Conservation (phyloP, 139 green algal species). For the Pedinophyceae sp. region DNA sequence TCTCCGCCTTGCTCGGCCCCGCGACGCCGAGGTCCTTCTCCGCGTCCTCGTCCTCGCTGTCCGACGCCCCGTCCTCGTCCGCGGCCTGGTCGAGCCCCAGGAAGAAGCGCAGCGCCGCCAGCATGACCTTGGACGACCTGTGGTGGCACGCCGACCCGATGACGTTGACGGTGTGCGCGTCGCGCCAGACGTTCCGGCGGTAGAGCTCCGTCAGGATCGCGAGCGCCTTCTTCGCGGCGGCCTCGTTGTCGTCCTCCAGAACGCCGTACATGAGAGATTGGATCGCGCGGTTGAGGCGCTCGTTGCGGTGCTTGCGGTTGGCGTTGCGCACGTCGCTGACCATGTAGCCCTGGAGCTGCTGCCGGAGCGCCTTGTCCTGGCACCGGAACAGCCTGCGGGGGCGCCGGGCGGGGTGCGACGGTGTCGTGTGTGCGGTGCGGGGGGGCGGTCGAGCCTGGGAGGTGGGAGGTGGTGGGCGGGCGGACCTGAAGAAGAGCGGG, state of each 20-base stretch:
- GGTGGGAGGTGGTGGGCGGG: no score
- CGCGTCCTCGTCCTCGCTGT: slow-evolving; percentile 11
- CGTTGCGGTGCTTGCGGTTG: slow-evolving; percentile 68
- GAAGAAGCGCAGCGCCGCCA: slow-evolving; percentile 95
- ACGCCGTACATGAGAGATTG: slow-evolving; percentile 71
- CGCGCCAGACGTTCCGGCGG: slow-evolving; percentile 82
- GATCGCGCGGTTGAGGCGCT: slow-evolving; percentile 65
- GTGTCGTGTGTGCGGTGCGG: no score
- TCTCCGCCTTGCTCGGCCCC: slow-evolving; percentile 46
- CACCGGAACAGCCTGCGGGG: slow-evolving; percentile 73
- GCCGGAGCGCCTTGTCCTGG: slow-evolving; percentile 73
- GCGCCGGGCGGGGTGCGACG: no score
- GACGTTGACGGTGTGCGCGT: slow-evolving; percentile 84
- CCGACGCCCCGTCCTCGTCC: slow-evolving; percentile 9
- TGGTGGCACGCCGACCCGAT: slow-evolving; percentile 53
- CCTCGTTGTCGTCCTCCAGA: slow-evolving; percentile 69
- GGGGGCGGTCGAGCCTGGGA: no score
- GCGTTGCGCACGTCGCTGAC: slow-evolving; percentile 56
- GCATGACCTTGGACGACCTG: slow-evolving; percentile 47
- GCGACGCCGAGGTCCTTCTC: slow-evolving; percentile 7
- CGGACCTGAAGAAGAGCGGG: slow-evolving; percentile 89
- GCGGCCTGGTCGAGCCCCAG: slow-evolving; percentile 58
- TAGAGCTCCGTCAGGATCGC: slow-evolving; percentile 87
- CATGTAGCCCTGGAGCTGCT: not conserved
- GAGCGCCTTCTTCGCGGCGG: slow-evolving; percentile 71